Evolutionary conservation across 345 rosid species (phyloP), one percentile per base, ranked within the genome.

Genomic region (Rhodamnia argentea): DNA sequence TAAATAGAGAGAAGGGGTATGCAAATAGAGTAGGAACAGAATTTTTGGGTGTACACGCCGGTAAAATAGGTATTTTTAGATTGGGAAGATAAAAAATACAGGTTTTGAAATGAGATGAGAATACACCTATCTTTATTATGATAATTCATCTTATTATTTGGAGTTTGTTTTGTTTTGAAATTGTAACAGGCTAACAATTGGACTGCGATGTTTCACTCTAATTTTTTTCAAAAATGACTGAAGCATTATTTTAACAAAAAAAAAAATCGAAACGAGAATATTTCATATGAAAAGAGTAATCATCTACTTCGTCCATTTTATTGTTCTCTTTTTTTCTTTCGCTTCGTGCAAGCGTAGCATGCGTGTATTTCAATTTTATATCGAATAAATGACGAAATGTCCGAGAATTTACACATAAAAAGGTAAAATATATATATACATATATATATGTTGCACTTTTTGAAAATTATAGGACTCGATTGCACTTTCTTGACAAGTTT

Each of bases 261-360:
- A 42, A 42, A 42, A 42, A 42, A 42, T 0, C 1, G 3, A 37
- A 37, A 42, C 44, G 5, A 42, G 44, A 42, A 42, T 24, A 23
- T 24, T 23, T 10, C n/a, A 57, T 57, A 24, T 10, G 60, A 57
- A 56, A 56, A 23, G 59, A 57, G 60, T 57, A 24, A 57, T 13
- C 27, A 52, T 10, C 60, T 23, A 57, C 60, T 23, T 57, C 27
- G 24, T 10, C 56, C 16, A 53, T 57, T 57, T 57, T 26, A 57
- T 57, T 57, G 4, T 57, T 3, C 40, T 37, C 40, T 37, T 23
- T 18, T n/a, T 57, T 24, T 24, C n/a, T 13, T 58, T 26, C 11
- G 7, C 62, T 0, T 58, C 14, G 24, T 14, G 7, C 3, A 0
- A 0, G 1, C 1, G 13, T 58, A 58, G n/a, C 14, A 26, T 6